Evolutionary conservation across 2,329 filamentous ascomycete genomes (phyloP).

Genomic region (Aspergillus sp.): DNA sequence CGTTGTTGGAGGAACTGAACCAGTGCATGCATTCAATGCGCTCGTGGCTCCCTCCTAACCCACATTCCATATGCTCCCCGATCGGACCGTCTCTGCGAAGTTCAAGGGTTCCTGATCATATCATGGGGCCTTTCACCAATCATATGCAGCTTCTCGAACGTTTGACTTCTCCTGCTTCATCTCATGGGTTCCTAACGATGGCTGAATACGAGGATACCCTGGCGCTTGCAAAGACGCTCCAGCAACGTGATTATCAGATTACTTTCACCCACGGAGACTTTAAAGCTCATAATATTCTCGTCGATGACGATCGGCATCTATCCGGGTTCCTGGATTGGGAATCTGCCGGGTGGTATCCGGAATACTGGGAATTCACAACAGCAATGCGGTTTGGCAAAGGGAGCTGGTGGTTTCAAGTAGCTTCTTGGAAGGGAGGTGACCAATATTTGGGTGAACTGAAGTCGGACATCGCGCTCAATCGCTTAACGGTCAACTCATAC

Average conservation of each 20-base stretch:
- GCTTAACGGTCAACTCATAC: slow-evolving; percentile 27
- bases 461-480: slow-evolving; percentile 23
- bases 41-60: slow-evolving; percentile 28
- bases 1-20: slow-evolving; percentile 35
- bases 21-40: slow-evolving; percentile 35
- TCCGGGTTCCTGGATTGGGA: slow-evolving; percentile 30
- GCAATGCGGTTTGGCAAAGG: slow-evolving; percentile 20
- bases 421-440: slow-evolving; percentile 21
- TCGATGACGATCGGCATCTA: slow-evolving; percentile 17
- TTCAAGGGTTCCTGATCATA: slow-evolving; percentile 32
- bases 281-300: slow-evolving; percentile 19
- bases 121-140: slow-evolving; percentile 30
- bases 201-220: neutral
- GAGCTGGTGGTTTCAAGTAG: slow-evolving; percentile 26
- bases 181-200: slow-evolving; percentile 8
- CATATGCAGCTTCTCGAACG: slow-evolving; percentile 28
- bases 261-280: slow-evolving; percentile 22
- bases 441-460: slow-evolving; percentile 21
- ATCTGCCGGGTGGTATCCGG: slow-evolving; percentile 24
- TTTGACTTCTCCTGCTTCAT: slow-evolving; percentile 24
- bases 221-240: neutral
- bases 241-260: neutral
- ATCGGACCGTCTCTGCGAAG: slow-evolving; percentile 31
- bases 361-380: slow-evolving; percentile 28
- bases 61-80: slow-evolving; percentile 28